Evolutionary conservation across 1,284 basidiomycete species (phyloP), one percentile per base, ranked within the genome.

Genomic region (Rhodotorula sp.): DNA sequence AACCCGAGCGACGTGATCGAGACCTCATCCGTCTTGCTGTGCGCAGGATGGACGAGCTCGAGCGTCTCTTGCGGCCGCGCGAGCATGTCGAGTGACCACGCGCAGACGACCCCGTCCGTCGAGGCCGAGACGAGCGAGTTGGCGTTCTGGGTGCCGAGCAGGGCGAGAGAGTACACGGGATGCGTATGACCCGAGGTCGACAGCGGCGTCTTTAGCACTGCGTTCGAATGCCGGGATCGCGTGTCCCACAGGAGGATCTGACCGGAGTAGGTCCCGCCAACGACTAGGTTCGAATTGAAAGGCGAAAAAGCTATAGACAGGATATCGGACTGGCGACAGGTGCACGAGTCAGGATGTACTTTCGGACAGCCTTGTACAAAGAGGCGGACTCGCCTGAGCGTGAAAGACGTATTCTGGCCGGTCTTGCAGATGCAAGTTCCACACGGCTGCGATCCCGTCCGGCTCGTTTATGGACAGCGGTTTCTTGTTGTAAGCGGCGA

Each of bases 161-260:
- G 92, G 77, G 91, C 89, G 87, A 99, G 93, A 0, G 91, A 90
- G 83, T 99, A 99, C 54, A 99, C 93, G 3, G 96, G 96, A 80
- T 99, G 95, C 3, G 95, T 98, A 79, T 99, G 96, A 0, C 96
- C 95, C 1, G 80, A 77, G 3, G 93, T 91, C 10, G 93, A 95
- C 57, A 99, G 82, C 0, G 96, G 96, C 7, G 95, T 96, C 83
- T 98, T 99, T 70, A 98, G 85, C 1, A 98, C 93, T 0, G 96
- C 95, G 8, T 97, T 83, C 78, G 95, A 92, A 29, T 76, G 73
- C 77, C 95, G 94, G 1, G 94, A 91, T 58, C 95, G 87, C n/a
- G 95, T 98, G 80, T 99, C 95, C 96, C 96, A 99, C 2, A 99
- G 85, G 51, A 99, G 83, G 67, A 99, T 95, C 82, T 99, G 96